These are phyloP conservation scores for Pistacia integerrima DNA, from an alignment of 345 rosid genomes.

Conservation along the genomic window DNA sequence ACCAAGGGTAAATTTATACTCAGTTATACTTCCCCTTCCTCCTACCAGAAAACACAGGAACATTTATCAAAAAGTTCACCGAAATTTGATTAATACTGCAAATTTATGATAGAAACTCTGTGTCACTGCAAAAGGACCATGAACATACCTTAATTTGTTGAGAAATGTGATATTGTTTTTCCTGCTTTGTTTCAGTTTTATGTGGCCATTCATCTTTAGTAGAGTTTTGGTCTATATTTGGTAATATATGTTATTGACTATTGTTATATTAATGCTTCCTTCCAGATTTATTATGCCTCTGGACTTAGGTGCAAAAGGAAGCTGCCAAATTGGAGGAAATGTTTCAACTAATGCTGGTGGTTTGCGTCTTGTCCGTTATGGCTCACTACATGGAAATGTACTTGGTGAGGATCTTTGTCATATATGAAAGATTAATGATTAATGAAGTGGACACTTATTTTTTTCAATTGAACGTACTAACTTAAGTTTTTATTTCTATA, in stretches of 20 bases:
- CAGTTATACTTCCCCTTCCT: conserved; percentile 9
- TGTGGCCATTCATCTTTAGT: neutral
- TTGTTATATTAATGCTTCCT: conserved; percentile 41
- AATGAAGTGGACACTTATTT: neutral
- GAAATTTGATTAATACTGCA: neutral
- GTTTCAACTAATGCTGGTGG: conserved; percentile 99
- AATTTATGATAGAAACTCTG: neutral
- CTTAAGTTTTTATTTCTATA: neutral
- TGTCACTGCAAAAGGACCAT: neutral
- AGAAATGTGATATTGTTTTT: conserved; percentile 12
- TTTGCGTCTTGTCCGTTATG: conserved; percentile 91
- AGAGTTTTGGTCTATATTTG: neutral
- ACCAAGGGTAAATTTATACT: conserved; percentile 60
- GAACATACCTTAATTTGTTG: neutral
- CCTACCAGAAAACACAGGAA: neutral
- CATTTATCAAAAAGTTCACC: neutral
- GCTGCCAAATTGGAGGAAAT: conserved; percentile 99
- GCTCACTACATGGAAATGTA: conserved; percentile 90
- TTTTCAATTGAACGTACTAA: neutral
- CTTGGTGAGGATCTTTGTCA: conserved; percentile 56
- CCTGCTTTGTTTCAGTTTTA: neutral
- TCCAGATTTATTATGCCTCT: conserved; percentile 99
- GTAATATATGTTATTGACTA: conserved; percentile 8
- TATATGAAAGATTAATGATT: conserved; percentile 14
- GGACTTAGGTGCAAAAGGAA: conserved; percentile 99